A percentile compares a stretch with the other conserved stretches of the same genome.
These are phyloP conservation scores for Dispira simplex DNA, from an alignment of 192 early-diverging fungal species.

Conservation along the genomic window DNA sequence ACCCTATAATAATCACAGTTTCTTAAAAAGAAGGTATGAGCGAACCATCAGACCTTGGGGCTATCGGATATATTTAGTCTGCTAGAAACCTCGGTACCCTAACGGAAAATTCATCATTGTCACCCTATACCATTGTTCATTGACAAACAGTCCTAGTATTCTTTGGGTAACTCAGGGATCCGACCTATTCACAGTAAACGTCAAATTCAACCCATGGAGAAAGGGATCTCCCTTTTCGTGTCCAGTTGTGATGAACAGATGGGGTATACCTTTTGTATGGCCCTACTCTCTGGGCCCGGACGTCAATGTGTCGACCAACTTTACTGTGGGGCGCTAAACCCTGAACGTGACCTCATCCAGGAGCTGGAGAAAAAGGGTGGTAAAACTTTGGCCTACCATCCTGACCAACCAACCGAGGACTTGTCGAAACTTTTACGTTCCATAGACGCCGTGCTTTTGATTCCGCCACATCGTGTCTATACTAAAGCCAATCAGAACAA, in stretches of 20 bases:
- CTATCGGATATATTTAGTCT: neutral
- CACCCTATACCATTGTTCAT: neutral
- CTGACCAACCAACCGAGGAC: neutral
- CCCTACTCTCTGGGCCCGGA: neutral
- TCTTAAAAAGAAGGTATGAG: no score
- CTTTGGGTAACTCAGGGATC: neutral
- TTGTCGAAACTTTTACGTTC: neutral
- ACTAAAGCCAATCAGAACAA: neutral
- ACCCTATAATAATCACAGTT: no score
- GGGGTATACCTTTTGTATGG: neutral
- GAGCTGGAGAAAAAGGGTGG: neutral
- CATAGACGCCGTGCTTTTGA: neutral
- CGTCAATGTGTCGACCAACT: neutral
- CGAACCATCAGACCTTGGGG: no score
- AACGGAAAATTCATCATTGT: neutral
- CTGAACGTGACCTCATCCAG: neutral
- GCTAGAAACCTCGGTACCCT: neutral
- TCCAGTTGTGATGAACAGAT: neutral
- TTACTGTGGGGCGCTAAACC: neutral
- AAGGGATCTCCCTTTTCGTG: neutral
- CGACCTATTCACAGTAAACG: neutral
- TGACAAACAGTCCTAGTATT: neutral
- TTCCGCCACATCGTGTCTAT: neutral
- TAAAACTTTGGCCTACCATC: neutral
- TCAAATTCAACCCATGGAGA: neutral